These are phyloP conservation scores for Dictyostelium purpureum DNA, from an alignment of 78 protist species.

Conservation along the genomic window DNA sequence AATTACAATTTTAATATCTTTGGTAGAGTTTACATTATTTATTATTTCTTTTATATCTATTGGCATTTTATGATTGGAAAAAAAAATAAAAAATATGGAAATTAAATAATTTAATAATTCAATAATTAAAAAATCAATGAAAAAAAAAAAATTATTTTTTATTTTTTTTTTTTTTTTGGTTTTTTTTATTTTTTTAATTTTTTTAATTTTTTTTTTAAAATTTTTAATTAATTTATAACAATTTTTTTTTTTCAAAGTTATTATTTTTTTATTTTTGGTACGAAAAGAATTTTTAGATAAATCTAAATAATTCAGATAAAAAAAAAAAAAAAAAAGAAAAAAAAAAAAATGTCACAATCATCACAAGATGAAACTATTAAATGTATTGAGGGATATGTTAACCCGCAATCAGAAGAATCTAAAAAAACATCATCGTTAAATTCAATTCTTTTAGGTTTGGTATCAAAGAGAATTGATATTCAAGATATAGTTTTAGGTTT, in stretches of 20 bases:
- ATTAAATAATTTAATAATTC: no score
- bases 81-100: no score
- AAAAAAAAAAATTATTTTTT: not conserved
- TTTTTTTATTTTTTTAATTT: not conserved
- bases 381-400: not conserved
- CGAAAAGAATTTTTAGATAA: not conserved
- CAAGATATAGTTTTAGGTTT: slow-evolving; percentile 36
- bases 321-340: no score
- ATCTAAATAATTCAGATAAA: not conserved
- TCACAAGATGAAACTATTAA: not conserved
- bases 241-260: not conserved
- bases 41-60: not conserved
- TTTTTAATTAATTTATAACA: not conserved
- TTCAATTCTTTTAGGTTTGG: slow-evolving; percentile 15
- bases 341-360: not conserved
- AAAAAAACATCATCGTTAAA: not conserved
- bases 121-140: not conserved
- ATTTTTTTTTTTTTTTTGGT: not conserved
- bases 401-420: not conserved
- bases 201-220: not conserved
- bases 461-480: not conserved
- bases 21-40: not conserved
- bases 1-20: not conserved
- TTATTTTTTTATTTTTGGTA: not conserved
- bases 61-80: not conserved